Base-by-base conservation (phyloP, 2,329 filamentous ascomycete genomes). In the Diaporthe capsici region DNA sequence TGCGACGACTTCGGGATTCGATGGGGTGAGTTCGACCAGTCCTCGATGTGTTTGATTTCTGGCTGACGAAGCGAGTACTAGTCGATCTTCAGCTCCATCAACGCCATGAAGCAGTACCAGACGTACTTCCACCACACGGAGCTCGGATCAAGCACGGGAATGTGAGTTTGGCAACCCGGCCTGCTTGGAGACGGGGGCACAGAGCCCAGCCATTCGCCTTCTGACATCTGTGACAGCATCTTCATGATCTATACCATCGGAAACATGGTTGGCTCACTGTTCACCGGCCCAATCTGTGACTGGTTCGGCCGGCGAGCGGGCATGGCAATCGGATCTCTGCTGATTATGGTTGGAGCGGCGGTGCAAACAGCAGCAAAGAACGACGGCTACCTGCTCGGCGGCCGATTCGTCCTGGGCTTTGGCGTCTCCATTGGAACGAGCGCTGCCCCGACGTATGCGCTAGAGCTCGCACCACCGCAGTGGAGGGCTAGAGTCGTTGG, bases 361-460 rank as follows among this genome's bases (percentile, higher is more conserved):
- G 80, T 87, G 57, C 81, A 81, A 72, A 85, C 81, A 6, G 80
- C 81, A 20, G 83, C 86, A 2, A 81, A 81, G 7, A 81, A 79
- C 44, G 82, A 85, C 57, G 80, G 80, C 20, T 85, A 85, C 63
- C 85, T 87, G n/a, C 83, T 87, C 53, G 85, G 85, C 9, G 89
- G 88, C 3, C 87, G 89, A 34, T 90, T 91, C 77, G 81, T 91
- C 5, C 86, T 91, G 0, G 90, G 90, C 25, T 91, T 91, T 72
- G 86, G 86, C 22, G 84, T 86, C 8, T 83, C 84, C 17, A 85
- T 85, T 71, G 83, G 83, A 31, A 84, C 83, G 0, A 84, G 84
- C 1, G 82, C 84, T 6, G 84, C 84, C 6, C 84, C 84, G 2
- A 84, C 82, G 0, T 86, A 86, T 65, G 84, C 85, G 8, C 81